Conservation (phyloP, 2,329 filamentous ascomycete species). For the Corynespora cassiicola region DNA sequence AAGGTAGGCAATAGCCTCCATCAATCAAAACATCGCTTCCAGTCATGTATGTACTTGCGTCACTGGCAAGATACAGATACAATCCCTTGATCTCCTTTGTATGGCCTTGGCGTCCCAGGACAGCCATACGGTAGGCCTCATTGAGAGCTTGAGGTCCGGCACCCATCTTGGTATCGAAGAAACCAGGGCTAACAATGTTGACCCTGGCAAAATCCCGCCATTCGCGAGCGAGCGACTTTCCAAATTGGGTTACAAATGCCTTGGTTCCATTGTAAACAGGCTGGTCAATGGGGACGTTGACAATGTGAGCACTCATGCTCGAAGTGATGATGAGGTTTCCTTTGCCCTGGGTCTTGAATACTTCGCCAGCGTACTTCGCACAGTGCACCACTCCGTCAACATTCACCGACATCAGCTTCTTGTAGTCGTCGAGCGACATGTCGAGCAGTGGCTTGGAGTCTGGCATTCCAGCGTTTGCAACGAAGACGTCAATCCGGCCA, state of each 20-base stretch:
- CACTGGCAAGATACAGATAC: slow-evolving; percentile 81
- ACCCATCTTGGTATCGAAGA: slow-evolving; percentile 69
- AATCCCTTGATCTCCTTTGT: slow-evolving; percentile 79
- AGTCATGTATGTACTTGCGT: slow-evolving; percentile 80
- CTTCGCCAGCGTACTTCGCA: slow-evolving; percentile 49
- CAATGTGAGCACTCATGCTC: slow-evolving; percentile 76
- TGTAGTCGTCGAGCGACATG: slow-evolving; percentile 67
- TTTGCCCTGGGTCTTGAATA: slow-evolving; percentile 52
- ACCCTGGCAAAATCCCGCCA: slow-evolving; percentile 72
- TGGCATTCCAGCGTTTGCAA: slow-evolving; percentile 71
- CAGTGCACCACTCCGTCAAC: slow-evolving; percentile 66
- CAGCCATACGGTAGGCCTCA: slow-evolving; percentile 75
- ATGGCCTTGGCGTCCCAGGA: slow-evolving; percentile 76
- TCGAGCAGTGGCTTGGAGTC: slow-evolving; percentile 64
- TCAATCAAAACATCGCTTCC: slow-evolving; percentile 77
- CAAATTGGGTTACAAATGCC: slow-evolving; percentile 68
- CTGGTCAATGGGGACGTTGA: slow-evolving; percentile 79
- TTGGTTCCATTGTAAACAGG: slow-evolving; percentile 56
- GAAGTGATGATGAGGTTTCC: slow-evolving; percentile 70
- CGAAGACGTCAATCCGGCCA: slow-evolving; percentile 68
- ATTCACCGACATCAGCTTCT: slow-evolving; percentile 69
- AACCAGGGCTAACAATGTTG: slow-evolving; percentile 70
- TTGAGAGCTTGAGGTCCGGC: slow-evolving; percentile 67
- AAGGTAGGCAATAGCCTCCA: slow-evolving; percentile 68
- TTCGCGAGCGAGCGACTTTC: slow-evolving; percentile 67